phyloP scores from a whole-genome alignment of 2,329 filamentous ascomycete species.

The Aotearoamyces nothofagi region DNA sequence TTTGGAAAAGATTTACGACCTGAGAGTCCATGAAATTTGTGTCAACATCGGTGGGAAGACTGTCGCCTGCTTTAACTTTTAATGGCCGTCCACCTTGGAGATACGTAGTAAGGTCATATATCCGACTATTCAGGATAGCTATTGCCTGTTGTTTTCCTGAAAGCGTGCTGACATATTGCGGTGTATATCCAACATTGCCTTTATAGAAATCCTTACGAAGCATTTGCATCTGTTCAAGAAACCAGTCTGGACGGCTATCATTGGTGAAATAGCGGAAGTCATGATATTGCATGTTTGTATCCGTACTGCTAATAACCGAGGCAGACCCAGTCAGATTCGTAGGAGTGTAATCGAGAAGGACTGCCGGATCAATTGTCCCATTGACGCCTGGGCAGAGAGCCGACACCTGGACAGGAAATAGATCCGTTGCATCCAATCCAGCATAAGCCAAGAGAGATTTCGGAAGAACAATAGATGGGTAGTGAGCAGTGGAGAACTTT shows the following conservation, averaged over 20 bases:
- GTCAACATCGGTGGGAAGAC: slow-evolving; percentile 31
- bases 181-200: slow-evolving; percentile 72
- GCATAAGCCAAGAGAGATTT: slow-evolving; percentile 64
- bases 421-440: slow-evolving; percentile 67
- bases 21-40: slow-evolving; percentile 67
- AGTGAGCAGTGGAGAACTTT: slow-evolving; percentile 60
- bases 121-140: slow-evolving; percentile 60
- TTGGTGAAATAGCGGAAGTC: slow-evolving; percentile 81
- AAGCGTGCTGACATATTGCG: slow-evolving; percentile 59
- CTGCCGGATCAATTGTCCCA: slow-evolving; percentile 47
- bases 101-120: slow-evolving; percentile 88
- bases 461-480: slow-evolving; percentile 45
- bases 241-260: slow-evolving; percentile 81
- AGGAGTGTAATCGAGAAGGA: slow-evolving; percentile 72
- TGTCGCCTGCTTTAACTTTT: slow-evolving; percentile 36
- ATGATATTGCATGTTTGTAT: slow-evolving; percentile 69
- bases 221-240: slow-evolving; percentile 70
- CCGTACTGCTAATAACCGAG: slow-evolving; percentile 46
- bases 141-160: slow-evolving; percentile 48
- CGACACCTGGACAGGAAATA: slow-evolving; percentile 91
- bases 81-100: slow-evolving; percentile 57
- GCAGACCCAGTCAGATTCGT: slow-evolving; percentile 60
- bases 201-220: slow-evolving; percentile 70
- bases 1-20: slow-evolving; percentile 64
- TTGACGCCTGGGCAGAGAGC: slow-evolving; percentile 72